Percentiles rank a stretch among this genome's conserved stretches.
Evolutionary conservation across 129 eudicot genomes (phyloP).

Genomic region (Ambrosia trifida): DNA sequence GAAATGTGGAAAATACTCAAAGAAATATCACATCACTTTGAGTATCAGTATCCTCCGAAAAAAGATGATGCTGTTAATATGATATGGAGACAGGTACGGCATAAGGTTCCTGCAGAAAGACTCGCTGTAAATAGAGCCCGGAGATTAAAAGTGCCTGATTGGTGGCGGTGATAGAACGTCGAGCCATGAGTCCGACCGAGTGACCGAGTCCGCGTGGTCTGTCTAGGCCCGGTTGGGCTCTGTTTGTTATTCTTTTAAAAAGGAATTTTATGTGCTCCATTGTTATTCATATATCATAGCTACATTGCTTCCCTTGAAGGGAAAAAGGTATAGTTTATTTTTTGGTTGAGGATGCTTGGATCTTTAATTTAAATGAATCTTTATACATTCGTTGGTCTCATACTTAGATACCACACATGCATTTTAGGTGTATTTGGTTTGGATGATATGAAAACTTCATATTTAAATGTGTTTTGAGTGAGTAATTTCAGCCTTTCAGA

Average conservation of each 20-base stretch:
- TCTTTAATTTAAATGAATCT: background rate
- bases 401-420: no score
- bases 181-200: background rate
- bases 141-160: slow-evolving; percentile 90
- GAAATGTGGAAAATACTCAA: slow-evolving; percentile 77
- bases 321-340: slow-evolving; percentile 7
- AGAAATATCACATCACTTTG: slow-evolving; percentile 66
- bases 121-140: slow-evolving; percentile 86
- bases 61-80: slow-evolving; percentile 85
- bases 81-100: slow-evolving; percentile 90
- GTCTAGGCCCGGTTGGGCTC: background rate
- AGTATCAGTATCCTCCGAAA: slow-evolving; percentile 88
- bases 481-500: no score
- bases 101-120: slow-evolving; percentile 68
- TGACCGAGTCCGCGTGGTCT: background rate
- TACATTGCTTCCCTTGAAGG: slow-evolving; percentile 15
- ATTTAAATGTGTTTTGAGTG: no score
- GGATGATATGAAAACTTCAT: no score
- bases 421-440: no score
- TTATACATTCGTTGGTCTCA: background rate
- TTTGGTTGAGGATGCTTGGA: background rate
- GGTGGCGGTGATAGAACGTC: slow-evolving; percentile 56
- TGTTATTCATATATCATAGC: slow-evolving; percentile 12
- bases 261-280: slow-evolving; percentile 7
- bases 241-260: background rate